These are phyloP conservation scores for Sequoia sempervirens DNA, from an alignment of 75 land plant species.

Conservation along the genomic window DNA sequence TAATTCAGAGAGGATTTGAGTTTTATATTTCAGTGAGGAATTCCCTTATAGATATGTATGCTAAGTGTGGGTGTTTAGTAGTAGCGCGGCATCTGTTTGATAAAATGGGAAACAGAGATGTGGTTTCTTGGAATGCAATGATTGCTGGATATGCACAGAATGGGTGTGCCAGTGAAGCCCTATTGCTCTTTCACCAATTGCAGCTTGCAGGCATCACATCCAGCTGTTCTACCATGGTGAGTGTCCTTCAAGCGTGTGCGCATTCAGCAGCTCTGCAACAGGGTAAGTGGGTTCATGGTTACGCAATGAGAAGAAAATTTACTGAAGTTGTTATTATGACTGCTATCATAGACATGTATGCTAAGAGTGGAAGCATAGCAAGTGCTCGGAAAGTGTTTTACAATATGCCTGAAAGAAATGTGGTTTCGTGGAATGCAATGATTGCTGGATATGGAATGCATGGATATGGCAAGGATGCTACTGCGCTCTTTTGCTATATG, in stretches of 20 bases:
- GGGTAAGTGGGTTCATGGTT: conserved; percentile 13
- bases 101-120: conserved; percentile 1
- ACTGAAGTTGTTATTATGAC: conserved; percentile 3
- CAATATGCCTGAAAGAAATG: conserved; percentile 14
- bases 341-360: conserved; percentile 18
- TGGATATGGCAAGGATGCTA: conserved; percentile 19
- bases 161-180: conserved; percentile 16
- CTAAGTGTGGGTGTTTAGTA: conserved; percentile 27
- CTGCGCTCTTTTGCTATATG: conserved; percentile 12
- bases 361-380: conserved; percentile 16
- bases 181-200: conserved; percentile 14
- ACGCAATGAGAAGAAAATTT: not conserved
- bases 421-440: conserved; percentile 16
- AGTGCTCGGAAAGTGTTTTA: conserved; percentile 12
- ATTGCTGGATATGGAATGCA: conserved; percentile 13
- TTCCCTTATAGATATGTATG: conserved; percentile 30
- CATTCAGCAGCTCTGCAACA: conserved; percentile 13
- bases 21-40: conserved; percentile 9
- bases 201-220: conserved; percentile 1
- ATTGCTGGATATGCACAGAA: conserved; percentile 20
- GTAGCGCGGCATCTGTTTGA: conserved; percentile 13
- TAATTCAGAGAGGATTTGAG: not conserved
- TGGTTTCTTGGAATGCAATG: conserved; percentile 23
- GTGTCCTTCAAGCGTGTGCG: conserved; percentile 22
- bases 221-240: conserved; percentile 7